These are phyloP conservation scores for Backusella circina DNA, from an alignment of 192 early-diverging fungal species.

Conservation along the genomic window DNA sequence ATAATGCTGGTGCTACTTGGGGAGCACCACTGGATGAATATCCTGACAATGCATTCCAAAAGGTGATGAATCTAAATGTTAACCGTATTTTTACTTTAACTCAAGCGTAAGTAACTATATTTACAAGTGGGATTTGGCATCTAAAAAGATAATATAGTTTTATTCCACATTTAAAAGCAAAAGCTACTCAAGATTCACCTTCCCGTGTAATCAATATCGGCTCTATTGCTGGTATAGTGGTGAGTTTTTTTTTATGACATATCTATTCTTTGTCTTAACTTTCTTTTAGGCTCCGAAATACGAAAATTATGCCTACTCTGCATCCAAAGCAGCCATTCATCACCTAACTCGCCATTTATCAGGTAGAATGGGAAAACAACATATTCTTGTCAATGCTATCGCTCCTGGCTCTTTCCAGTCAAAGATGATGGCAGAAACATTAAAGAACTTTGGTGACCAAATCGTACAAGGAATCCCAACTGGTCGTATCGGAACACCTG, in stretches of 20 bases:
- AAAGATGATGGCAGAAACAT: slow-evolving; percentile 71
- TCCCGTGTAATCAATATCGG: slow-evolving; percentile 84
- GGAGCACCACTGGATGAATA: slow-evolving; percentile 48
- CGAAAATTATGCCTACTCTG: slow-evolving; percentile 69
- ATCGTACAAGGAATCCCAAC: slow-evolving; percentile 58
- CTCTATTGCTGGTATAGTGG: slow-evolving; percentile 51
- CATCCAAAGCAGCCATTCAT: slow-evolving; percentile 77
- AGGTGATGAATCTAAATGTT: slow-evolving; percentile 83
- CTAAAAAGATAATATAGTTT: slow-evolving; percentile 30
- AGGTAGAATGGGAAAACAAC: slow-evolving; percentile 47
- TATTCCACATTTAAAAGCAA: slow-evolving; percentile 63
- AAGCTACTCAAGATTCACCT: slow-evolving; percentile 49
- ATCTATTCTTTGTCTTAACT: background rate
- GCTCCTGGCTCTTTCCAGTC: slow-evolving; percentile 71
- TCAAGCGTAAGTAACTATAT: slow-evolving; percentile 45
- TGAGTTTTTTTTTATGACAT: background rate
- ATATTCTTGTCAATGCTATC: slow-evolving; percentile 66
- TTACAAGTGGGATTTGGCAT: background rate
- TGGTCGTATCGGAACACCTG: slow-evolving; percentile 71
- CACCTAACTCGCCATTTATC: slow-evolving; percentile 69
- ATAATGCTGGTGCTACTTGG: slow-evolving; percentile 73
- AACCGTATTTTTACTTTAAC: slow-evolving; percentile 78
- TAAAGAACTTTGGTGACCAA: slow-evolving; percentile 46
- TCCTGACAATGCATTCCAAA: slow-evolving; percentile 61
- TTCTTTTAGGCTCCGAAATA: slow-evolving; percentile 16